A percentile compares a stretch with the other conserved stretches of the same genome.
phyloP scores from a whole-genome alignment of 2,329 filamentous ascomycete species.

The Lecanicillium sp. region DNA sequence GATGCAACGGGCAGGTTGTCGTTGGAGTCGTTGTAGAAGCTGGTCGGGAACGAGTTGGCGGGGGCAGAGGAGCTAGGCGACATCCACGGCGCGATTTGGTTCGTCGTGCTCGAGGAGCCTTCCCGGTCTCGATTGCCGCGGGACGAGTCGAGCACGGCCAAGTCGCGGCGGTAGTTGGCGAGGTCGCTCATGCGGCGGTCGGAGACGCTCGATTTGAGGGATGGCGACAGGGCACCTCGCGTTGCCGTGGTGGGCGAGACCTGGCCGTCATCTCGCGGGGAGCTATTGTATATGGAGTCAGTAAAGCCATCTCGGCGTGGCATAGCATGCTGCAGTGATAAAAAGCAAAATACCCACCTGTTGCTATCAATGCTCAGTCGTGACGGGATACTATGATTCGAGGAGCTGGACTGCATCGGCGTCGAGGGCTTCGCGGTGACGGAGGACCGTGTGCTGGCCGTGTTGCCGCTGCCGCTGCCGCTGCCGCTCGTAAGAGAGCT shows the following conservation, averaged over 20 bases:
- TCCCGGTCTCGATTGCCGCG: constrained; percentile 41
- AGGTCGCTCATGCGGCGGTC: constrained; percentile 55
- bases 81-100: constrained; percentile 55
- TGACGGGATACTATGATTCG: constrained; percentile 6
- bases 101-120: constrained; percentile 38
- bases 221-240: constrained; percentile 32
- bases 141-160: constrained; percentile 58
- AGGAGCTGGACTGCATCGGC: background rate
- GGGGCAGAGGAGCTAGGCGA: constrained; percentile 29
- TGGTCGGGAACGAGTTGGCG: constrained; percentile 38
- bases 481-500: background rate
- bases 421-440: constrained; percentile 6
- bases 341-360: constrained; percentile 1
- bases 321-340: background rate
- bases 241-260: constrained; percentile 41
- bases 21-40: constrained; percentile 69
- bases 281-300: constrained; percentile 4
- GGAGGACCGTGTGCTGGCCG: background rate
- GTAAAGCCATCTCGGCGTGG: constrained; percentile 4
- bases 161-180: constrained; percentile 63
- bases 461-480: background rate
- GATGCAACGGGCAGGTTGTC: constrained; percentile 56
- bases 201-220: constrained; percentile 15
- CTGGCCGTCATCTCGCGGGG: constrained; percentile 31
- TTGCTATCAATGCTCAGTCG: constrained; percentile 8